Evolutionary conservation across 345 rosid genomes (phyloP).

Genomic region (Draba incana): DNA sequence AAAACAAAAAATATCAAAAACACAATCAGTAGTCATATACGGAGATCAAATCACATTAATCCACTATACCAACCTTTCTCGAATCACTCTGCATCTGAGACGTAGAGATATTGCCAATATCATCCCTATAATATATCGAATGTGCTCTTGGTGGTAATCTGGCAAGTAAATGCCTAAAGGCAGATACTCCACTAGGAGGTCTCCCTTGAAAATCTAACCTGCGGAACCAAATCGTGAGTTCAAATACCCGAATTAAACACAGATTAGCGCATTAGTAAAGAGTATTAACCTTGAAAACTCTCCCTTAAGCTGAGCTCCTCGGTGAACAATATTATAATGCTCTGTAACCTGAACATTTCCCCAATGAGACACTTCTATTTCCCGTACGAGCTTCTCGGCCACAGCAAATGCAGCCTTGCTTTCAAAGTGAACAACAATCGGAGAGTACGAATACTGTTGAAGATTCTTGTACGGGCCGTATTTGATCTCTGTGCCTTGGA

Average conservation of each 20-base stretch:
- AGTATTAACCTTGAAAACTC: conserved; percentile 77
- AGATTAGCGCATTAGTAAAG: not conserved
- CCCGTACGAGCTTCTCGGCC: conserved; percentile 76
- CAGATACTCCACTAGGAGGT: conserved; percentile 72
- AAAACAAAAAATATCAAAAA: conserved; percentile 37
- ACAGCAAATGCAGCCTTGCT: conserved; percentile 82
- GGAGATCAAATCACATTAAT: not conserved
- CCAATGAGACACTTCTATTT: conserved; percentile 97
- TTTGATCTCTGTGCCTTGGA: conserved; percentile 76
- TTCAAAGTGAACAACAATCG: conserved; percentile 83
- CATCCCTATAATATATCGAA: conserved; percentile 92
- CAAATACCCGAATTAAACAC: not conserved
- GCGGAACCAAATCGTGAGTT: conserved; percentile 21
- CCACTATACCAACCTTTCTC: conserved; percentile 59
- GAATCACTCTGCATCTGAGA: conserved; percentile 81
- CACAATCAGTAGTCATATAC: conserved; percentile 7
- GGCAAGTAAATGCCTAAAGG: conserved; percentile 73
- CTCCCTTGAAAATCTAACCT: conserved; percentile 77
- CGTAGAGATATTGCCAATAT: conserved; percentile 98
- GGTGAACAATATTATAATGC: conserved; percentile 73
- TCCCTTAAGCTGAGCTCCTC: conserved; percentile 86
- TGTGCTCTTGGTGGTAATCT: conserved; percentile 91
- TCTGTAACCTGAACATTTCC: conserved; percentile 91
- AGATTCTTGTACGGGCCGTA: conserved; percentile 86
- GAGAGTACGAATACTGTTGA: conserved; percentile 64